Evolutionary conservation across 768 basidiomycete species (phyloP).

Genomic region (Coprinopsis sp.): DNA sequence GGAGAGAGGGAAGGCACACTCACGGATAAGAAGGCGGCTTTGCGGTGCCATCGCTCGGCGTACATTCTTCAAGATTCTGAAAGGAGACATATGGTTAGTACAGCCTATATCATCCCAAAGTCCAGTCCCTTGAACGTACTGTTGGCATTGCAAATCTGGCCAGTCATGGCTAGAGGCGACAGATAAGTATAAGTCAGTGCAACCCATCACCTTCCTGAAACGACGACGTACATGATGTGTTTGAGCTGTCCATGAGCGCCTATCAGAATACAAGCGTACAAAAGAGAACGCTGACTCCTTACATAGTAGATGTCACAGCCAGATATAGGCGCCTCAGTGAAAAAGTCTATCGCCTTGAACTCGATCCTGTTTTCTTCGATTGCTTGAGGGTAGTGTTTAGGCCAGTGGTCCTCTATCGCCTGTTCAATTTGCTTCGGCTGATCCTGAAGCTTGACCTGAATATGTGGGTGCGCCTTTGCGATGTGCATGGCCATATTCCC

Average conservation of each 20-base stretch:
- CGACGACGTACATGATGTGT: conserved; percentile 27
- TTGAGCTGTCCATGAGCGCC: conserved; percentile 23
- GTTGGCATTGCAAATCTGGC: conserved; percentile 33
- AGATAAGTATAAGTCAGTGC: not conserved
- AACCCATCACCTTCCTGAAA: not conserved
- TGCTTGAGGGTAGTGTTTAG: conserved; percentile 30
- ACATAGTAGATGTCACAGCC: conserved; percentile 42
- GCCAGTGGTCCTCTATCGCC: conserved; percentile 32
- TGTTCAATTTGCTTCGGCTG: conserved; percentile 26
- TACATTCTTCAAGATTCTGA: conserved; percentile 32
- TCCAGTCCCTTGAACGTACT: too few relatives aligned
- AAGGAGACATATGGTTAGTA: too few relatives aligned
- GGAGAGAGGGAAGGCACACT: conserved; percentile 9
- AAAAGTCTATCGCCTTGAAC: conserved; percentile 39
- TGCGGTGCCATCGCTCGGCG: conserved; percentile 29
- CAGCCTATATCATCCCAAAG: too few relatives aligned
- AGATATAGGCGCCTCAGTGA: conserved; percentile 29
- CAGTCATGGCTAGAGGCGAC: conserved; percentile 34
- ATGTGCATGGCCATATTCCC: conserved; percentile 34
- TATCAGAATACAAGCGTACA: not conserved
- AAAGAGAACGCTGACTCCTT: conserved; percentile 10
- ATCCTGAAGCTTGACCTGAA: conserved; percentile 34
- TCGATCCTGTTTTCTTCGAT: conserved; percentile 29
- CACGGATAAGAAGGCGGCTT: conserved; percentile 35
- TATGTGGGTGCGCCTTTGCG: conserved; percentile 27